Evolutionary conservation across 768 basidiomycete genomes (phyloP), one percentile per base, ranked within the genome.

Genomic region (Leccinellum albellum): DNA sequence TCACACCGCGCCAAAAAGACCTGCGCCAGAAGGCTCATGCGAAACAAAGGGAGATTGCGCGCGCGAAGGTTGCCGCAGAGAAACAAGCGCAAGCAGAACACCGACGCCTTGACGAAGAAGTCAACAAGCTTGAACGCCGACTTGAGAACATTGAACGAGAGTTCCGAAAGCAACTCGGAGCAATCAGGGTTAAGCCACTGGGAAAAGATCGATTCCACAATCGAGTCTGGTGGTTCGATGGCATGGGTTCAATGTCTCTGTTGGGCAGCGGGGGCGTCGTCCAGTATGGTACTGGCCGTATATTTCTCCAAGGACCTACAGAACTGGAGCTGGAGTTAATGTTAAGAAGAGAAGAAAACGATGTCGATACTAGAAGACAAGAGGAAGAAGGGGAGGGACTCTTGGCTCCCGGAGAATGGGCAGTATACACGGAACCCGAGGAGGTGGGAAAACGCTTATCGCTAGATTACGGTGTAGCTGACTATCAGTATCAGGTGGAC

Each of bases 151-250:
- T 96, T 60, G 95, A 98, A 69, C 87, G 92, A 46, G 96, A 98
- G 60, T 99, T 98, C 76, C 80, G 97, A 61, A 89, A 94, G 70
- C 80, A 92, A 50, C 78, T 93, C 42, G 91, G 92, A 55, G 85
- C 88, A 6, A 82, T 94, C 50, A 82, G 97, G 53, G 87, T 91
- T 21, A 89, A 93, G 66, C 93, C 95, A 2, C 66, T 98, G 51
- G 97, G 97, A 14, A 82, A 83, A 60, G 97, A 99, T 69, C 82
- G 97, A 53, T 99, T 98, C 73, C 89, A 91, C 67, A 96, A 97
- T 69, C 85, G 91, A 31, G 79, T 97, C 57, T 99, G 96, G 96
- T 99, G 96, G 96, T 92, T 98, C 69, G 96, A 99, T 73, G 96
- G 96, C 10, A 83, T 94, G 80, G 96, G 96, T 7, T 86, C 87